Conservation (phyloP, 371 early-diverging fungal species). For the Circinella umbellata region DNA sequence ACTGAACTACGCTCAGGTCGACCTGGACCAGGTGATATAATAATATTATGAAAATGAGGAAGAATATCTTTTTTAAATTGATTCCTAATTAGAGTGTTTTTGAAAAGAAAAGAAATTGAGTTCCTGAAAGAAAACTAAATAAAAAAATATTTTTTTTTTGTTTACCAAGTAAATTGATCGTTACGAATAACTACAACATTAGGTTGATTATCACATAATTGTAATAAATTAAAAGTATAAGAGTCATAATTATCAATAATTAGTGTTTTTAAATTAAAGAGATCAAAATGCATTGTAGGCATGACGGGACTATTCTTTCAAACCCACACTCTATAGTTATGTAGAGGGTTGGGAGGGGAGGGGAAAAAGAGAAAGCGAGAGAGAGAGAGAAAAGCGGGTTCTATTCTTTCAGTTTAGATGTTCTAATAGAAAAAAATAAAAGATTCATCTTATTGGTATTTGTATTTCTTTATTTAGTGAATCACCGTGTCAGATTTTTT, state of each 20-base stretch:
- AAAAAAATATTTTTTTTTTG: background rate
- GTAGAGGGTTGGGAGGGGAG: no score
- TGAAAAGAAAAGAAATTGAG: no score
- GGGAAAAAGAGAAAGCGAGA: background rate
- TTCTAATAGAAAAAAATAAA: no score
- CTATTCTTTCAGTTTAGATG: no score
- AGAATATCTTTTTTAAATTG: conserved; percentile 61
- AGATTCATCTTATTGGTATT: no score
- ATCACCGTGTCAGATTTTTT: no score
- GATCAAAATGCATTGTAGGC: background rate
- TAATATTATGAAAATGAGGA: conserved; percentile 86
- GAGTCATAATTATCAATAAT: conserved; percentile 98
- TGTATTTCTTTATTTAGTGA: no score
- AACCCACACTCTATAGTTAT: no score
- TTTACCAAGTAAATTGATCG: conserved; percentile 85
- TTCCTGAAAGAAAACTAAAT: background rate
- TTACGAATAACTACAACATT: conserved; percentile 86
- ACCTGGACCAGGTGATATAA: conserved; percentile 96
- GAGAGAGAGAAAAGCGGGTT: no score
- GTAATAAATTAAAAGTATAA: conserved; percentile 93
- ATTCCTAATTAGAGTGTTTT: conserved; percentile 42
- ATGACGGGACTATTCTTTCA: background rate
- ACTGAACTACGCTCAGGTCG: conserved; percentile 57
- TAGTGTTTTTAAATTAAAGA: conserved; percentile 48
- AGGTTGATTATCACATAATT: conserved; percentile 58